Evolutionary conservation across 176 grass and related monocot species (phyloP).

Genomic region (Microstegium vimineum): DNA sequence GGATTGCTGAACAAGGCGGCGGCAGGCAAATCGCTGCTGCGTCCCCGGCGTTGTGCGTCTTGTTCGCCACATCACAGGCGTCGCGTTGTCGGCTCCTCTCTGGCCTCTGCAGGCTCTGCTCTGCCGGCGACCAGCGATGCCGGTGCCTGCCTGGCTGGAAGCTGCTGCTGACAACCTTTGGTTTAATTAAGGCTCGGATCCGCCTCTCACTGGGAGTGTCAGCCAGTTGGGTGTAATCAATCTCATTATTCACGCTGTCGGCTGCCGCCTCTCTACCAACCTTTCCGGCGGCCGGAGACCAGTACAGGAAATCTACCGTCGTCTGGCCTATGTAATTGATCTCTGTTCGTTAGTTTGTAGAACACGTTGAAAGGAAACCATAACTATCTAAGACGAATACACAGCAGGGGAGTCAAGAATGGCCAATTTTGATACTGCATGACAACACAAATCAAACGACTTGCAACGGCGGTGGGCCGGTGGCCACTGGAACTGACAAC

Average conservation of each 20-base stretch:
- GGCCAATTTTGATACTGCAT: not conserved
- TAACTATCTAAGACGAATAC: not conserved
- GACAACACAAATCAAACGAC: not conserved
- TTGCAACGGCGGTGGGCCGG: no score
- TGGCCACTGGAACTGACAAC: not conserved
- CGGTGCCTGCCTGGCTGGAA: not conserved
- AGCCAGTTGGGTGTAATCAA: not conserved
- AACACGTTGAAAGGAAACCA: not conserved
- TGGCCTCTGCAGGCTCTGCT: not conserved
- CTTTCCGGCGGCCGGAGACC: not conserved
- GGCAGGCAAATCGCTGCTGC: not conserved
- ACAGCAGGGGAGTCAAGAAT: not conserved
- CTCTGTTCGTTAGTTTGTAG: not conserved
- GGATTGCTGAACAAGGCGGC: not conserved
- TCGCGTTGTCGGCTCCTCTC: not conserved
- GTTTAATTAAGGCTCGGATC: not conserved
- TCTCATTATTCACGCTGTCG: not conserved
- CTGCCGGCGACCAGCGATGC: not conserved
- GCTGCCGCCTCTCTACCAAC: not conserved
- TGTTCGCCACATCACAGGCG: not conserved
- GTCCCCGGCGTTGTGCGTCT: not conserved
- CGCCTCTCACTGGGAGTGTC: not conserved
- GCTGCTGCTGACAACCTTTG: not conserved
- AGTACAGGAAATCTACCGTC: not conserved
- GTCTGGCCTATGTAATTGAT: not conserved